Conservation (phyloP, 1,284 basidiomycete genomes). For the Papiliotrema fonsecae region DNA sequence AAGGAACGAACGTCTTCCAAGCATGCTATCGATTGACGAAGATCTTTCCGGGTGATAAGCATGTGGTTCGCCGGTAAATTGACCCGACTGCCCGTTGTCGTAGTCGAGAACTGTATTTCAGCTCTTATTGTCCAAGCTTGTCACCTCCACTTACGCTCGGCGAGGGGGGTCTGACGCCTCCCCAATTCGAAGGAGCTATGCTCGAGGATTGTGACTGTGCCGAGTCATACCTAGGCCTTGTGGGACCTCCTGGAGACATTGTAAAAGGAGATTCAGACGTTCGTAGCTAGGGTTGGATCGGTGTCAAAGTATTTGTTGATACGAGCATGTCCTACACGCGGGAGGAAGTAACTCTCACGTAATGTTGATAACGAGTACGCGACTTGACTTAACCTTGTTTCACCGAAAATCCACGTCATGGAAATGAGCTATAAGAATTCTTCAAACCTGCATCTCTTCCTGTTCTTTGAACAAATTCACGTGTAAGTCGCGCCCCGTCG, state of each 20-base stretch:
- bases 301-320: too few relatives aligned
- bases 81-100: conserved; percentile 44
- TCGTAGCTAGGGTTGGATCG: background rate
- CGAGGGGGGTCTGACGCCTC: conserved; percentile 21
- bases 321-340: too few relatives aligned
- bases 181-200: conserved; percentile 20
- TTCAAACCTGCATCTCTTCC: conserved; percentile 1
- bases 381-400: too few relatives aligned
- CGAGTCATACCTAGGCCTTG: conserved; percentile 25
- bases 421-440: conserved; percentile 3
- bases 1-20: conserved; percentile 41
- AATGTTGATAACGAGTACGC: too few relatives aligned
- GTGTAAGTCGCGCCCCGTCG: conserved; percentile 3
- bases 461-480: conserved; percentile 32
- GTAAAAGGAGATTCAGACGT: too few relatives aligned
- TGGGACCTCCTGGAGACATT: background rate
- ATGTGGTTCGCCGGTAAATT: conserved; percentile 39
- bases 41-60: conserved; percentile 44
- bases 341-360: too few relatives aligned
- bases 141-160: conserved; percentile 24
- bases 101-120: conserved; percentile 39
- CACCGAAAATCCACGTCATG: too few relatives aligned
- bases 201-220: conserved; percentile 21
- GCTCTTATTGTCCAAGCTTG: background rate
- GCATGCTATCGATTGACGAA: conserved; percentile 43